Evolutionary conservation across 768 basidiomycete species (phyloP).

Genomic region (Hericium coralloides): DNA sequence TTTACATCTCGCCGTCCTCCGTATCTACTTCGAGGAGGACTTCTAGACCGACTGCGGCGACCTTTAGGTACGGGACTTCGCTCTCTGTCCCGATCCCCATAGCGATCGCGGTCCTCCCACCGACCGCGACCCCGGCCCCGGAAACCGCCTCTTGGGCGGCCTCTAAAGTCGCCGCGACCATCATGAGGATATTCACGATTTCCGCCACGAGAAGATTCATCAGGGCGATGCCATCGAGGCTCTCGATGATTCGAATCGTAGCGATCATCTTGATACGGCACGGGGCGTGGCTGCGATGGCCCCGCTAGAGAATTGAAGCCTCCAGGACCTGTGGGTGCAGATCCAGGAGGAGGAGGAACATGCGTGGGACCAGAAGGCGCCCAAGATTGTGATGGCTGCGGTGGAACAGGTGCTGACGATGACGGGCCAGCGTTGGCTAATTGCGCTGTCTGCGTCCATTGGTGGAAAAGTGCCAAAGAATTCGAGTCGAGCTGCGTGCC

Average conservation of each 20-base stretch:
- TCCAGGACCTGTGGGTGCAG: conserved; percentile 1
- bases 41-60: conserved; percentile 63
- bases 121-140: conserved; percentile 56
- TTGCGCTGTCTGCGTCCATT: conserved; percentile 36
- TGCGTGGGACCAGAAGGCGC: background rate
- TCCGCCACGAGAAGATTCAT: background rate
- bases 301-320: too few species aligned
- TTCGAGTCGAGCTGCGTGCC: conserved; percentile 34
- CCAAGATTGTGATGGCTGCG: background rate
- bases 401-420: background rate
- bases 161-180: conserved; percentile 43
- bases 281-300: background rate
- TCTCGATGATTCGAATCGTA: conserved; percentile 14
- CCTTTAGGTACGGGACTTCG: conserved; percentile 29
- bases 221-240: background rate
- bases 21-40: conserved; percentile 52
- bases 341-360: background rate
- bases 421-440: background rate
- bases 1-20: conserved; percentile 38
- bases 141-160: conserved; percentile 43
- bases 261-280: conserved; percentile 4
- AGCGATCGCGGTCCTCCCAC: conserved; percentile 53
- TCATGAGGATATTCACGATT: conserved; percentile 27
- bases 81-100: conserved; percentile 33
- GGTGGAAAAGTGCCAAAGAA: conserved; percentile 68